Conservation (phyloP, 768 basidiomycete genomes). For the Rossbeevera mucosa region DNA sequence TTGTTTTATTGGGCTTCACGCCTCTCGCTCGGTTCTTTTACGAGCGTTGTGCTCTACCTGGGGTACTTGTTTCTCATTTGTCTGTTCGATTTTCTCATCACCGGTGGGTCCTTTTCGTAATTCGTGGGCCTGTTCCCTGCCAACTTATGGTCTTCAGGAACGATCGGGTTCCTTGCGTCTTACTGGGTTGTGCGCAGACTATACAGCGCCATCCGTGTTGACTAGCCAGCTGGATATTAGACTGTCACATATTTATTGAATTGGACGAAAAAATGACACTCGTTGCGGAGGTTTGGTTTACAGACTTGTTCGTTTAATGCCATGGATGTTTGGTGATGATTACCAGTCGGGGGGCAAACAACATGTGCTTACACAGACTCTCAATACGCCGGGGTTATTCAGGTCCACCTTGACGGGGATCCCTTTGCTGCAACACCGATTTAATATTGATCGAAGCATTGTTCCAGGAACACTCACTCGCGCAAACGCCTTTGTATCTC, state of each 20-base stretch:
- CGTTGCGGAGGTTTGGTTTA: not conserved
- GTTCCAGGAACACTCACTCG: slow-evolving; percentile 43
- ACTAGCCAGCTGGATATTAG: slow-evolving; percentile 32
- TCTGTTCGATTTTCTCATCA: slow-evolving; percentile 82
- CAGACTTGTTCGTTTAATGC: not conserved
- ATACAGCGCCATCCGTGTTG: slow-evolving; percentile 79
- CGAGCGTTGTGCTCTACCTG: slow-evolving; percentile 80
- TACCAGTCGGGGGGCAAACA: not conserved
- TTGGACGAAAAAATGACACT: slow-evolving; percentile 4
- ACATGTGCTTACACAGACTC: slow-evolving; percentile 45
- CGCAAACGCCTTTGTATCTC: slow-evolving; percentile 81
- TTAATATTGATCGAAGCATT: not conserved
- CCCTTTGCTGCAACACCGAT: slow-evolving; percentile 47
- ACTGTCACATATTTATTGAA: slow-evolving; percentile 9
- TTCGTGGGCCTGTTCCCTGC: not conserved
- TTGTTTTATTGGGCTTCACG: slow-evolving; percentile 85
- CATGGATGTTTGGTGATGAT: not conserved
- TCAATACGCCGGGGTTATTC: slow-evolving; percentile 75
- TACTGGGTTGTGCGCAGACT: slow-evolving; percentile 87
- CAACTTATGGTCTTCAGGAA: slow-evolving; percentile 45
- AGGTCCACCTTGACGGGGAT: slow-evolving; percentile 73
- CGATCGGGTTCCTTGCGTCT: slow-evolving; percentile 86
- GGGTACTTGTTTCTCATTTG: slow-evolving; percentile 85
- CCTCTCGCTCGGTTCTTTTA: slow-evolving; percentile 77
- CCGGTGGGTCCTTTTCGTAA: slow-evolving; percentile 44